These are phyloP conservation scores for Prunus mume DNA, from an alignment of 306 rosid species.

Conservation along the genomic window DNA sequence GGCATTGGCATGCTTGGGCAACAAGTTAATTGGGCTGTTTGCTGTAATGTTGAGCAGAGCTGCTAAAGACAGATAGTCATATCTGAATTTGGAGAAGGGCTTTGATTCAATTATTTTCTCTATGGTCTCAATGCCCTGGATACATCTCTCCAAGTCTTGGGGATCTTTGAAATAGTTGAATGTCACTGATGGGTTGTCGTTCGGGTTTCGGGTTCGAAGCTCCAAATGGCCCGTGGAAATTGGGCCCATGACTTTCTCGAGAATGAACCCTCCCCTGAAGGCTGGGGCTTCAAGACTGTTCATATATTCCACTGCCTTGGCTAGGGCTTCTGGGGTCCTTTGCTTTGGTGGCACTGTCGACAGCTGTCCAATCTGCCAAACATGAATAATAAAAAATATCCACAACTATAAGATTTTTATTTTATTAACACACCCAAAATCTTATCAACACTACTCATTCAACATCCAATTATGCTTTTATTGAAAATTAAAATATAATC, in stretches of 20 bases:
- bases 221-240: conserved; percentile 55
- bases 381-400: neutral
- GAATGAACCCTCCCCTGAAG: conserved; percentile 63
- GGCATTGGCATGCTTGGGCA: conserved; percentile 52
- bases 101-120: conserved; percentile 47
- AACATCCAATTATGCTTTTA: too few species aligned
- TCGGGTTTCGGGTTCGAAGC: conserved; percentile 50
- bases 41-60: conserved; percentile 48
- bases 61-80: conserved; percentile 21
- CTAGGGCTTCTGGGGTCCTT: conserved; percentile 61
- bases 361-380: conserved; percentile 46
- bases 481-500: too few species aligned
- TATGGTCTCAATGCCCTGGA: conserved; percentile 47
- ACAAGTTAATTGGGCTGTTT: conserved; percentile 47
- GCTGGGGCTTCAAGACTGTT: conserved; percentile 37
- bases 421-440: too few species aligned
- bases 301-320: conserved; percentile 42
- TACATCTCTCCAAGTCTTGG: conserved; percentile 55
- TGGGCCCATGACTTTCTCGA: conserved; percentile 69
- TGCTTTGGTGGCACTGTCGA: conserved; percentile 45
- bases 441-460: too few species aligned
- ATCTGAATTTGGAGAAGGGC: conserved; percentile 50
- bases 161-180: conserved; percentile 73
- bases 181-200: conserved; percentile 66
- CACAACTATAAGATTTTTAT: too few species aligned